Percentiles rank a stretch among this genome's conserved stretches.
Conservation (phyloP, 768 basidiomycete species). For the Pulveroboletus sp. region DNA sequence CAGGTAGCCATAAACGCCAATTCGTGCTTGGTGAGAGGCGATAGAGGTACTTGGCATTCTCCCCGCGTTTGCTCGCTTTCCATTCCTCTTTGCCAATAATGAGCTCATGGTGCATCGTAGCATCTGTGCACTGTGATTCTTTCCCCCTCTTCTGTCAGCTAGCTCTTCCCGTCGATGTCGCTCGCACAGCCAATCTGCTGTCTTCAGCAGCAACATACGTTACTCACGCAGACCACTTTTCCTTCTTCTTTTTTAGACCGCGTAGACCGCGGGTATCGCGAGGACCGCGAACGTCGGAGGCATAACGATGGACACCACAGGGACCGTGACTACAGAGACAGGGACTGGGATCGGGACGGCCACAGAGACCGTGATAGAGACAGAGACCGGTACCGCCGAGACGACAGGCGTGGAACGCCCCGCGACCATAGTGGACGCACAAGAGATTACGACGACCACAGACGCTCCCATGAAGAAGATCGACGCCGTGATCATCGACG, state of each 20-base stretch:
- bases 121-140: conserved; percentile 42
- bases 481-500: conserved; percentile 45
- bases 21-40: conserved; percentile 30
- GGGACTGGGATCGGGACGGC: conserved; percentile 37
- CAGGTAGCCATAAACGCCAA: conserved; percentile 25
- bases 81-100: conserved; percentile 42
- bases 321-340: conserved; percentile 49
- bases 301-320: conserved; percentile 53
- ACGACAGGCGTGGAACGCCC: conserved; percentile 47
- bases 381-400: conserved; percentile 38
- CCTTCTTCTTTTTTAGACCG: conserved; percentile 45
- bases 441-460: conserved; percentile 44
- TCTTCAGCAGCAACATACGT: conserved; percentile 38
- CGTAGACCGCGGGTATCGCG: conserved; percentile 50
- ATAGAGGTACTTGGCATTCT: conserved; percentile 32
- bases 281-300: conserved; percentile 62
- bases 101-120: conserved; percentile 60
- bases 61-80: conserved; percentile 28
- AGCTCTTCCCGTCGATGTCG: conserved; percentile 47
- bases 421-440: conserved; percentile 44
- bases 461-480: conserved; percentile 46
- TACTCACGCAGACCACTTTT: conserved; percentile 50
- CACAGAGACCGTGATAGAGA: conserved; percentile 30
- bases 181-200: conserved; percentile 40
- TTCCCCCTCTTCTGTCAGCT: conserved; percentile 44